Base-by-base conservation (phyloP, 2,329 filamentous ascomycete species). In the Clonostachys sp. region DNA sequence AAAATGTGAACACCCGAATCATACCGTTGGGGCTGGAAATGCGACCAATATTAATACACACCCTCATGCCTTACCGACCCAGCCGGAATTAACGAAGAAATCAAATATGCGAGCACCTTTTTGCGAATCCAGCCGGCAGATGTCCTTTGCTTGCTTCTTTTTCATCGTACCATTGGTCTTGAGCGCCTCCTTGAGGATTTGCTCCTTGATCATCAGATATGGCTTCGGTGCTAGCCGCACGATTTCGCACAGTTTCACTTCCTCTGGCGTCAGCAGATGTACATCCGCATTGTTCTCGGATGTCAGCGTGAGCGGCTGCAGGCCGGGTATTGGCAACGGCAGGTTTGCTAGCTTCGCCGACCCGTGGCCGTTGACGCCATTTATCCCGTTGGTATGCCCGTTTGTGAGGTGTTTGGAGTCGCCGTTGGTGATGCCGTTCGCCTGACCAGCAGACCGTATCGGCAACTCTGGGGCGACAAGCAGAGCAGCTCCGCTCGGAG, bases 181-280 rank as follows among this genome's bases (percentile, higher is more conserved):
- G 63, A 96, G 81, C 0, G 92, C 89, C 63, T 97, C 92, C 58
- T 89, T 89, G 45, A 97, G 68, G n/a, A 97, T 75, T 51, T 88
- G 84, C 64, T 96, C 91, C 67, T 99, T 99, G 67, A 97, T 90
- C 61, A 90, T 90, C 6, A 96, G 69, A 64, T 96, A 99, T 2
- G 94, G 89, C 71, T 99, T 99, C 1, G 94, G 94, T 65, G 94
- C 87, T 45, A 99, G 71, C 40, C 91, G 82, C 13, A 95, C 78
- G 39, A 87, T 78, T 56, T 89, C 88, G 70, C 94, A 99, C 1
- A 99, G 72, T 59, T 95, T 89, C 5, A 82, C 74, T 65, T 99
- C 94, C 54, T 95, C 90, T 1, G 84, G 78, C 1, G 87, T 89
- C 41, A 99, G 73, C 0, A 99, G 80, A 58, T 97, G 94, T 30